A percentile compares a stretch with the other conserved stretches of the same genome.
phyloP scores from a whole-genome alignment of 2,329 filamentous ascomycete genomes.

The Sporothrix curviconia region DNA sequence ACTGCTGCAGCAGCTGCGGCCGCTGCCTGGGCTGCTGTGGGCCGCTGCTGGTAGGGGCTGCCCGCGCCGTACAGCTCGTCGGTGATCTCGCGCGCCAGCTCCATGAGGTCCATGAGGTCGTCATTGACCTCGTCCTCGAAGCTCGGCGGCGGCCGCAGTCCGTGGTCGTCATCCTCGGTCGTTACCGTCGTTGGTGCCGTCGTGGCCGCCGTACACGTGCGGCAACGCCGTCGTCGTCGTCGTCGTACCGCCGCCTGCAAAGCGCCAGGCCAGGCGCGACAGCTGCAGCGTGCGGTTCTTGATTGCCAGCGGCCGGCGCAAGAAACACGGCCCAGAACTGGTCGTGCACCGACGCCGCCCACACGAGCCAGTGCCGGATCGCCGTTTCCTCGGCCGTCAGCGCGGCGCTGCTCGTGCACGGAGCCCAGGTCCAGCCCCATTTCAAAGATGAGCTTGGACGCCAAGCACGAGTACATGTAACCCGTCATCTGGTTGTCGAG shows the following conservation, averaged over 20 bases:
- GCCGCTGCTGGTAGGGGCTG: neutral
- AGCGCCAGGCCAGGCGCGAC: conserved; percentile 13
- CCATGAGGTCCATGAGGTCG: conserved; percentile 13
- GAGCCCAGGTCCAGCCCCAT: conserved; percentile 13
- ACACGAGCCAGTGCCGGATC: conserved; percentile 16
- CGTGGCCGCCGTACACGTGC: neutral
- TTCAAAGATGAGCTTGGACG: conserved; percentile 13
- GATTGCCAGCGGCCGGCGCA: conserved; percentile 11
- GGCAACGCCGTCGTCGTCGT: neutral
- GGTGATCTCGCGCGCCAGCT: conserved; percentile 12
- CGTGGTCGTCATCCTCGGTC: neutral
- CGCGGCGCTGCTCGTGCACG: neutral
- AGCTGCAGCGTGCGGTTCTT: conserved; percentile 10
- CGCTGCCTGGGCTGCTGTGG: neutral
- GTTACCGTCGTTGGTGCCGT: neutral
- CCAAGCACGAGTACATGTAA: conserved; percentile 16
- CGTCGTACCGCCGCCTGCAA: neutral
- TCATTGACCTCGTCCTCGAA: conserved; percentile 16
- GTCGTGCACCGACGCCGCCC: conserved; percentile 16
- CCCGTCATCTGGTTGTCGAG: conserved; percentile 16
- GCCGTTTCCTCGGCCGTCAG: conserved; percentile 9
- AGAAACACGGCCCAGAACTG: conserved; percentile 14
- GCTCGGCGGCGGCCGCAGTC: neutral
- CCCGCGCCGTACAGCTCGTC: conserved; percentile 13
- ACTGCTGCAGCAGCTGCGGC: neutral